These are phyloP conservation scores for Diaporthe helianthi DNA, from an alignment of 2,329 filamentous ascomycete species.

Conservation along the genomic window DNA sequence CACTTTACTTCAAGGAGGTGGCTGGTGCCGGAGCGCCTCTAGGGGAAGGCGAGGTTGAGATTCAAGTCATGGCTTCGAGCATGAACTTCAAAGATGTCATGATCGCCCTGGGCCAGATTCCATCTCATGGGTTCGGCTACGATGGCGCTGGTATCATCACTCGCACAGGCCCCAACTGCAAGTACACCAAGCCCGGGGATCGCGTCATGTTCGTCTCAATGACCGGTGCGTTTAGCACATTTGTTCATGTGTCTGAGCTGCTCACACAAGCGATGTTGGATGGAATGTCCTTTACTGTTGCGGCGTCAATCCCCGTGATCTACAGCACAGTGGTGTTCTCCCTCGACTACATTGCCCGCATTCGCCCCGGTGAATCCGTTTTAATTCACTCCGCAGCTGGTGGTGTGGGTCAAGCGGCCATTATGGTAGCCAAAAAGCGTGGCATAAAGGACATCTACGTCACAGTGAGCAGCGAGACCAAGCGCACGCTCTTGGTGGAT, in stretches of 20 bases:
- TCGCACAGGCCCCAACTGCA: slow-evolving; percentile 40
- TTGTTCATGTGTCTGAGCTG: neutral
- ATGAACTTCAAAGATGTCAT: slow-evolving; percentile 47
- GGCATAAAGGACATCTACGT: slow-evolving; percentile 50
- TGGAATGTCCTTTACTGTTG: neutral
- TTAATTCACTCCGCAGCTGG: slow-evolving; percentile 51
- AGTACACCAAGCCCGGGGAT: slow-evolving; percentile 38
- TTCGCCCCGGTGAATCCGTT: slow-evolving; percentile 42
- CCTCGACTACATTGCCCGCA: neutral
- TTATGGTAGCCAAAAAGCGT: slow-evolving; percentile 48
- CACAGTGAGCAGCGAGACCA: slow-evolving; percentile 50
- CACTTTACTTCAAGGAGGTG: slow-evolving; percentile 31
- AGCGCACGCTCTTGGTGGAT: slow-evolving; percentile 48
- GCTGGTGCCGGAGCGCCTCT: slow-evolving; percentile 26
- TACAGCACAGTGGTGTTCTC: neutral
- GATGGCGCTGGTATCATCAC: slow-evolving; percentile 42
- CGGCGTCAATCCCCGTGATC: slow-evolving; percentile 7
- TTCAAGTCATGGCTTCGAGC: slow-evolving; percentile 37
- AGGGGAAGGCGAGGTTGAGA: slow-evolving; percentile 36
- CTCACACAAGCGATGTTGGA: neutral
- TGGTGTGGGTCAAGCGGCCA: slow-evolving; percentile 50
- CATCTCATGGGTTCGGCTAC: slow-evolving; percentile 36
- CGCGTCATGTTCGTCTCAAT: slow-evolving; percentile 35
- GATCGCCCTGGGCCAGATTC: slow-evolving; percentile 45
- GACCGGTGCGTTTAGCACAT: neutral